These are phyloP conservation scores for Mycena leptocephala DNA, from an alignment of 768 basidiomycete species.

Conservation along the genomic window DNA sequence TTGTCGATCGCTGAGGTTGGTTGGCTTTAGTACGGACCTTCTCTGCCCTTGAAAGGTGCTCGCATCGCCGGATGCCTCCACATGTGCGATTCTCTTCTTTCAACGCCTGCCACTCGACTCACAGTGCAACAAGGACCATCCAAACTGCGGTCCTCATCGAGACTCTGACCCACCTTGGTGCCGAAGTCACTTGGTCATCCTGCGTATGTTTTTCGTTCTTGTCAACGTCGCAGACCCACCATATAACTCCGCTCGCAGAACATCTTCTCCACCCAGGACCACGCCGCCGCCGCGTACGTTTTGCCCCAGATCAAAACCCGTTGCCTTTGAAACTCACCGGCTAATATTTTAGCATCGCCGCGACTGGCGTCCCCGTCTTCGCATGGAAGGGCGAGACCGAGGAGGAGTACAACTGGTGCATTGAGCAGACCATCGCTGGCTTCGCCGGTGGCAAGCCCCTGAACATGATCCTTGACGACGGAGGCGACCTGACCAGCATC, in stretches of 20 bases:
- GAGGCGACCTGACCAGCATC: conserved; percentile 94
- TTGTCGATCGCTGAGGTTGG: conserved; percentile 29
- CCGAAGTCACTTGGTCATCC: conserved; percentile 98
- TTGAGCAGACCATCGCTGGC: conserved; percentile 94
- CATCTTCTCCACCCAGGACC: conserved; percentile 99
- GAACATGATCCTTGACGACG: conserved; percentile 99
- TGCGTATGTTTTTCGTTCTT: conserved; percentile 72
- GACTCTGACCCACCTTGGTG: conserved; percentile 95
- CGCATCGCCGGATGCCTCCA: conserved; percentile 98
- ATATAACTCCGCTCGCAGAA: conserved; percentile 67
- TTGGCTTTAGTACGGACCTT: conserved; percentile 74
- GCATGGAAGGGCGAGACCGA: conserved; percentile 99
- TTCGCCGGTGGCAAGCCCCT: conserved; percentile 88
- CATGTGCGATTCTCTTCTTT: conserved; percentile 72
- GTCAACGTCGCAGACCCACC: background rate
- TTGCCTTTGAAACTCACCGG: conserved; percentile 4
- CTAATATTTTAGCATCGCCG: conserved; percentile 80
- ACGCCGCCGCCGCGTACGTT: conserved; percentile 95
- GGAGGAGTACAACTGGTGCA: conserved; percentile 98
- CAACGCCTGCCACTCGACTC: background rate
- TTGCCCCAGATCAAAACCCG: background rate
- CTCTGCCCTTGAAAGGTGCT: conserved; percentile 93
- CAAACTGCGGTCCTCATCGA: conserved; percentile 99
- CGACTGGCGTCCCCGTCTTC: conserved; percentile 97
- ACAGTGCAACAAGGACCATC: conserved; percentile 82